These are phyloP conservation scores for Penstemon newberryi DNA, from an alignment of 257 asterid genomes.

Conservation along the genomic window DNA sequence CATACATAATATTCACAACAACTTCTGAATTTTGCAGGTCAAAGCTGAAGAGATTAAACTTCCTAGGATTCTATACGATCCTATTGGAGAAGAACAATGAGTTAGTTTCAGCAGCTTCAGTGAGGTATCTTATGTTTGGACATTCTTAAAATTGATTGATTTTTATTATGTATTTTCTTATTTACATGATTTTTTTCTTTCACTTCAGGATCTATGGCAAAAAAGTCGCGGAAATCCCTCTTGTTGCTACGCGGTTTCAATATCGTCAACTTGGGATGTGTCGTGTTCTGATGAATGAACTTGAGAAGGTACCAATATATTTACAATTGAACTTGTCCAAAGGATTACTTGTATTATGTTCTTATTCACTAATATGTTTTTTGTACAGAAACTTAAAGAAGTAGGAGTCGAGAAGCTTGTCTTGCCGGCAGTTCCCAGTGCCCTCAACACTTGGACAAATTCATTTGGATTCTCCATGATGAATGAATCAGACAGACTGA, in stretches of 20 bases:
- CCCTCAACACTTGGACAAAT: slow-evolving; percentile 68
- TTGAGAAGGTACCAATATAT: slow-evolving; percentile 63
- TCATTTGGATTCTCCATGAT: slow-evolving; percentile 74
- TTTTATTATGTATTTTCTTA: slow-evolving; percentile 11
- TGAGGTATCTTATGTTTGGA: slow-evolving; percentile 53
- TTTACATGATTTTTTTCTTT: slow-evolving; percentile 22
- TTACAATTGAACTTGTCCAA: no score
- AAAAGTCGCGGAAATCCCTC: slow-evolving; percentile 88
- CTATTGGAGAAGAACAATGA: slow-evolving; percentile 70
- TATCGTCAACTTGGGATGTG: slow-evolving; percentile 96
- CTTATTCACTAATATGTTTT: slow-evolving; percentile 11
- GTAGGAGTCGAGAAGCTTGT: slow-evolving; percentile 86
- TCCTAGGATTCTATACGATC: slow-evolving; percentile 74
- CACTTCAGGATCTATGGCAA: slow-evolving; percentile 70
- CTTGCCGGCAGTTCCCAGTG: slow-evolving; percentile 77
- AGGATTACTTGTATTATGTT: background rate
- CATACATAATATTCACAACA: no score
- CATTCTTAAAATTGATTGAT: slow-evolving; percentile 15
- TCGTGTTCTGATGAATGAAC: slow-evolving; percentile 76
- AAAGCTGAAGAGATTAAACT: slow-evolving; percentile 67
- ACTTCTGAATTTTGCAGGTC: slow-evolving; percentile 49
- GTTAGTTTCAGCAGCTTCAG: slow-evolving; percentile 64
- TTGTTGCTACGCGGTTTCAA: slow-evolving; percentile 79
- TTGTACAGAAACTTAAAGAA: slow-evolving; percentile 58
- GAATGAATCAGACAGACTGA: slow-evolving; percentile 55